Base-by-base conservation (phyloP, 2,329 filamentous ascomycete genomes). In the Epichloe festucae region DNA sequence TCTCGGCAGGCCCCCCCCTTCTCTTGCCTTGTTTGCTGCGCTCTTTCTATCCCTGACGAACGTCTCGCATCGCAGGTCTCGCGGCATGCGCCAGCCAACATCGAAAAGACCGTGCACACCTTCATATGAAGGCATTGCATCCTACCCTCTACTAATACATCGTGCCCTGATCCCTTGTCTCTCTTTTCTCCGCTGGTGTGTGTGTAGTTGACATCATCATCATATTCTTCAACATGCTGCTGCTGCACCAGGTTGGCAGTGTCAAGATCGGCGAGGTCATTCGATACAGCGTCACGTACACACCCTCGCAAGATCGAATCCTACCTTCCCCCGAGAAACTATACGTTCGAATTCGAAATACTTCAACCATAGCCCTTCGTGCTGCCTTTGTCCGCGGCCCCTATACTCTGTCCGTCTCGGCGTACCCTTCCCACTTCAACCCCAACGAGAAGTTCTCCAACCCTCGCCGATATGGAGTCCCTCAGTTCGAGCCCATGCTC, bases 341-440 rank as follows among this genome's bases (percentile, higher is more conserved):
- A 39, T 81, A 88, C 68, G 79, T 98, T 45, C 89, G 87, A 60
- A 83, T 98, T 65, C 91, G 87, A 66, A 98, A 98, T 68, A 90
- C 87, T 10, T 93, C 87, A 40, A 85, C 88, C 52, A 87, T 95
- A 57, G 87, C 93, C 15, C 75, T 97, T 40, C 87, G 93, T 62
- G 93, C 93, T 50, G 93, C 93, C 52, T 98, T 96, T 66, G 84
- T 98, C 50, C 93, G 96, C 69, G 93, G 93, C 0, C 93, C 93
- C 1, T 98, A 98, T 65, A 94, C 84, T 0, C 77, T 97, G 39
- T 89, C 89, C 61, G 85, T 90, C 47, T 83, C 90, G 49, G 87
- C 89, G 23, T 95, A 94, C 61, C 89, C 91, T 0, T 77, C 86
- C 15, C 80, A 76, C 46, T 97, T 93, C 71, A 78, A 90, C 61